Evolutionary conservation across 441 rosid species (phyloP).

Genomic region (Adansonia rubrostipa): DNA sequence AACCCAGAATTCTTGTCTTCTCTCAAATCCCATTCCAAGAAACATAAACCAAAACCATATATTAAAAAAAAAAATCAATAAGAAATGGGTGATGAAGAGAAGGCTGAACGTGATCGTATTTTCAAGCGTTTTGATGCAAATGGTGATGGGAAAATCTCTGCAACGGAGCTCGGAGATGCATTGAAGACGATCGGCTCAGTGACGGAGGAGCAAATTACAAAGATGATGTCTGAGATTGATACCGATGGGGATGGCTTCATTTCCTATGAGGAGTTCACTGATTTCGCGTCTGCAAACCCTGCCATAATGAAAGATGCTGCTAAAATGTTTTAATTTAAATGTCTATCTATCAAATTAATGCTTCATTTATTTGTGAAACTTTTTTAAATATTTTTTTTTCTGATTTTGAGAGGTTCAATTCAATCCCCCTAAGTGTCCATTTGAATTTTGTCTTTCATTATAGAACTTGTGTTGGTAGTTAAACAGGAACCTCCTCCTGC

Average conservation of each 20-base stretch:
- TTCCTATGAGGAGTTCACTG: conserved; percentile 64
- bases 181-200: conserved; percentile 66
- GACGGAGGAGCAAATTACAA: conserved; percentile 55
- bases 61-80: neutral
- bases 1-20: neutral
- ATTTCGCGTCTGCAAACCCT: conserved; percentile 68
- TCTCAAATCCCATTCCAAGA: neutral
- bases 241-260: conserved; percentile 85
- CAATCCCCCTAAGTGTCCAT: neutral
- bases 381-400: too few relatives aligned
- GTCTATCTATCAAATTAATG: too few relatives aligned
- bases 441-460: neutral
- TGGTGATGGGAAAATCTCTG: conserved; percentile 77
- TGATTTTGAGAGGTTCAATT: neutral
- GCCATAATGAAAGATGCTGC: conserved; percentile 23
- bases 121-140: conserved; percentile 82
- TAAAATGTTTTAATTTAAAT: too few relatives aligned
- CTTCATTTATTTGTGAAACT: neutral
- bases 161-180: conserved; percentile 76
- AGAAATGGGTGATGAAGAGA: conserved; percentile 26
- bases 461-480: conserved; percentile 4
- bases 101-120: conserved; percentile 63
- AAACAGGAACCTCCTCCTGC: neutral
- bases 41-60: too few relatives aligned
- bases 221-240: conserved; percentile 92